phyloP scores from a whole-genome alignment of 1,284 basidiomycete genomes.

The Pseudozyma hubeiensis region DNA sequence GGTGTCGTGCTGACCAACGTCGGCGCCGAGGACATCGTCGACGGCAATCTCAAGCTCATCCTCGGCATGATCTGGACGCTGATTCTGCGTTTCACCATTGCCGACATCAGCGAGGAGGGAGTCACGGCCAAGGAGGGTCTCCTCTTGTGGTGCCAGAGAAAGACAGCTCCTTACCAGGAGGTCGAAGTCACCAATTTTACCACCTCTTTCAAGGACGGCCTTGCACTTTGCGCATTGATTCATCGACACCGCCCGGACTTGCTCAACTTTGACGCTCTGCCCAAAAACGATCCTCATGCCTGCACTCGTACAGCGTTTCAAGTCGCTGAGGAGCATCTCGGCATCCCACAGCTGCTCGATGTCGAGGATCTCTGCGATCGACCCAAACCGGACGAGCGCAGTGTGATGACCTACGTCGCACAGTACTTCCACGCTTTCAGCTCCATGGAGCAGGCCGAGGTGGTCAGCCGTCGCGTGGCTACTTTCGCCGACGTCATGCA shows the following conservation, averaged over 20 bases:
- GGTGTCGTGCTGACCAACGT: slow-evolving; percentile 98
- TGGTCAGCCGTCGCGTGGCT: slow-evolving; percentile 89
- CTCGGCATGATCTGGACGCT: slow-evolving; percentile 99
- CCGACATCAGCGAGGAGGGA: slow-evolving; percentile 97
- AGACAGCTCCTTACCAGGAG: slow-evolving; percentile 89
- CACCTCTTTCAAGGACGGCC: slow-evolving; percentile 89
- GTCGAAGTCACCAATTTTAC: slow-evolving; percentile 95
- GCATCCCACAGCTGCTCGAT: slow-evolving; percentile 85
- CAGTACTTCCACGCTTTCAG: slow-evolving; percentile 99
- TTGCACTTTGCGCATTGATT: slow-evolving; percentile 94
- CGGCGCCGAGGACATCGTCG: slow-evolving; percentile 96
- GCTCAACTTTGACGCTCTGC: slow-evolving; percentile 83
- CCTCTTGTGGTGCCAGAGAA: slow-evolving; percentile 96
- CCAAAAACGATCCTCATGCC: slow-evolving; percentile 73
- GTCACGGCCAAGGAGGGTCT: slow-evolving; percentile 93
- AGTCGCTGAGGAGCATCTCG: slow-evolving; percentile 43
- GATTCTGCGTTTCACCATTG: slow-evolving; percentile 88
- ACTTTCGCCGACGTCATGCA: slow-evolving; percentile 97
- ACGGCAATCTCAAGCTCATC: slow-evolving; percentile 96
- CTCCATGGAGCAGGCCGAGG: slow-evolving; percentile 95
- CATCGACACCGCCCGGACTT: slow-evolving; percentile 96
- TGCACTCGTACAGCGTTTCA: slow-evolving; percentile 49
- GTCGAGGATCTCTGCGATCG: slow-evolving; percentile 95
- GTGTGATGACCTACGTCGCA: slow-evolving; percentile 94
- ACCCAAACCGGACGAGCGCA: slow-evolving; percentile 88